These are phyloP conservation scores for Pichia sp. DNA, from an alignment of 1,139 yeast genomes.

Conservation along the genomic window DNA sequence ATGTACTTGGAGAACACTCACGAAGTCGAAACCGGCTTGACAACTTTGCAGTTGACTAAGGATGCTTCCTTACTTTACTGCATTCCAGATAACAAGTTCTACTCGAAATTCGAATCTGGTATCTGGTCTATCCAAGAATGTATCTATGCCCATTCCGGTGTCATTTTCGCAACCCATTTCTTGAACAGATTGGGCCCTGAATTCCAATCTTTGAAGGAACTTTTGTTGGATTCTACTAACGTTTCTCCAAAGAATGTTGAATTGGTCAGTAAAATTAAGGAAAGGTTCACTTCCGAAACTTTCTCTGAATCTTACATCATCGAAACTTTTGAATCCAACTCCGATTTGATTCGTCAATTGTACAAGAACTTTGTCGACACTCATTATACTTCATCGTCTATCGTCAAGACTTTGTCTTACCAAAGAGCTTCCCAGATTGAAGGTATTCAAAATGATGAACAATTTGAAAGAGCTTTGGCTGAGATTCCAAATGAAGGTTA, in stretches of 20 bases:
- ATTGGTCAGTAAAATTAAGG: slow-evolving; percentile 74
- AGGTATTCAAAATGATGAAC: slow-evolving; percentile 72
- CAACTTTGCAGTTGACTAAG: slow-evolving; percentile 86
- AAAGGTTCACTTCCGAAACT: slow-evolving; percentile 89
- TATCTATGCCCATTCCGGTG: slow-evolving; percentile 91
- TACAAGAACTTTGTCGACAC: slow-evolving; percentile 90
- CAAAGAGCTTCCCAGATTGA: slow-evolving; percentile 78
- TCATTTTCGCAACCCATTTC: slow-evolving; percentile 89
- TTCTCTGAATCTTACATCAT: slow-evolving; percentile 82
- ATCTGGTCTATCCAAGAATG: slow-evolving; percentile 90
- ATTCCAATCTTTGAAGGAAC: slow-evolving; percentile 62
- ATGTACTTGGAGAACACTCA: slow-evolving; percentile 69
- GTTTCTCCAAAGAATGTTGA: slow-evolving; percentile 66
- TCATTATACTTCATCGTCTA: slow-evolving; percentile 71
- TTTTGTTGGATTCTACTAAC: slow-evolving; percentile 51
- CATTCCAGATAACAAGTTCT: slow-evolving; percentile 83
- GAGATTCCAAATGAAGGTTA: slow-evolving; percentile 80
- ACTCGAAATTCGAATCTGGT: slow-evolving; percentile 66
- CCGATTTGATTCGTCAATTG: slow-evolving; percentile 72
- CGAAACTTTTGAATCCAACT: slow-evolving; percentile 69
- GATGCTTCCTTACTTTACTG: slow-evolving; percentile 92
- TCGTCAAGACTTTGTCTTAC: slow-evolving; percentile 74
- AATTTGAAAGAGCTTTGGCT: slow-evolving; percentile 63
- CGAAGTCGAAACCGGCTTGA: slow-evolving; percentile 53
- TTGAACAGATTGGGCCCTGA: slow-evolving; percentile 92